Evolutionary conservation across 2,329 filamentous ascomycete genomes (phyloP).

Genomic region (Aspergillus phoenicis): DNA sequence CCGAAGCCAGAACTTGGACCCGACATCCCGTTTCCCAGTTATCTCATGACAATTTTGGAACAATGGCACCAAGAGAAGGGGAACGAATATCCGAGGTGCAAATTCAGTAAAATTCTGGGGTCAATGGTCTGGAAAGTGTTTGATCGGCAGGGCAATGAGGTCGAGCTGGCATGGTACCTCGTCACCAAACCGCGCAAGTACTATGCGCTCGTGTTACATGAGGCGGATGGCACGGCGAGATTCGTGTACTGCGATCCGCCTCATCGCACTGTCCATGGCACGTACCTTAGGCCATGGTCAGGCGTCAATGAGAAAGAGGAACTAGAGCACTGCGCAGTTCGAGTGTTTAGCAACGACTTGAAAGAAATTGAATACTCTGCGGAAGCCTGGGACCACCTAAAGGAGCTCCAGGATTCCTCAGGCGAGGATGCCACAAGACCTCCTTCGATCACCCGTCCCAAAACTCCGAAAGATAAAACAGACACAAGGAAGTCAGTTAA

Average conservation of each 20-base stretch:
- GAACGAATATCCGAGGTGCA: constrained; percentile 5
- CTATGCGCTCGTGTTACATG: constrained; percentile 15
- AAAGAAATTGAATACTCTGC: constrained; percentile 9
- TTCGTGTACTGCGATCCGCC: constrained; percentile 10
- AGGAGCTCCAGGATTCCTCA: not conserved
- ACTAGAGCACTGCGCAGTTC: constrained; percentile 11
- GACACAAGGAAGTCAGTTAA: not conserved
- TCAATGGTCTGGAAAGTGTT: constrained; percentile 16
- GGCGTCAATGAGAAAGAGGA: constrained; percentile 11
- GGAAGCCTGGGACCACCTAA: constrained; percentile 3
- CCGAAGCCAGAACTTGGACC: constrained; percentile 1
- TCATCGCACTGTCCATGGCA: not conserved
- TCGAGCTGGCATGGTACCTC: constrained; percentile 15
- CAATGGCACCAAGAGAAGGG: constrained; percentile 17
- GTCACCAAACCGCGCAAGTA: constrained; percentile 9
- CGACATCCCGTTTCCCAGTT: constrained; percentile 7
- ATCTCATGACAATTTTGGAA: constrained; percentile 13
- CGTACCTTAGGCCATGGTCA: constrained; percentile 18
- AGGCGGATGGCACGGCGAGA: not conserved
- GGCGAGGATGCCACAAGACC: not conserved
- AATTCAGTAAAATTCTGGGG: not conserved
- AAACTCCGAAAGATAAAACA: not conserved
- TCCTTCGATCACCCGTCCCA: not conserved
- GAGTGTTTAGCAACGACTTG: not conserved
- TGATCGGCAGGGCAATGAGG: constrained; percentile 16